These are phyloP conservation scores for Microcera coccophila DNA, from an alignment of 2,329 filamentous ascomycete species.

Conservation along the genomic window DNA sequence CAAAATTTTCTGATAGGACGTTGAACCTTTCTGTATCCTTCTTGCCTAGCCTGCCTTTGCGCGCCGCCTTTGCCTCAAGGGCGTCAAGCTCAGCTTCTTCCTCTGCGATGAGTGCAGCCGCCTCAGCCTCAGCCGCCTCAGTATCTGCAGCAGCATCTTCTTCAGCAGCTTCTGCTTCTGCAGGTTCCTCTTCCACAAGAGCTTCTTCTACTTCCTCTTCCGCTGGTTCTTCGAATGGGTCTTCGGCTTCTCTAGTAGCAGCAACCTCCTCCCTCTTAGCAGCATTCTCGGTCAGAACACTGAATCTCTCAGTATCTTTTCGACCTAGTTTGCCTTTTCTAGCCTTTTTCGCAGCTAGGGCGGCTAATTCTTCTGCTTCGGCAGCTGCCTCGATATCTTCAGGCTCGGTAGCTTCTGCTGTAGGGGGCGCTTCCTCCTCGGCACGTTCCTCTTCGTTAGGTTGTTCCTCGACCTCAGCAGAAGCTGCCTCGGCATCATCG, in stretches of 20 bases:
- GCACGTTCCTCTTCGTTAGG: background rate
- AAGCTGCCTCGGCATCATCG: constrained; percentile 27
- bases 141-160: constrained; percentile 10
- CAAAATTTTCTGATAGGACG: constrained; percentile 32
- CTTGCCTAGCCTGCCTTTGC: constrained; percentile 44
- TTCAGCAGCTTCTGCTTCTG: constrained; percentile 13
- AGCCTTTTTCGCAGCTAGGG: constrained; percentile 40
- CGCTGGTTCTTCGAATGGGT: constrained; percentile 4
- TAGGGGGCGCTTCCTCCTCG: constrained; percentile 6
- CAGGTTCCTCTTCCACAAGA: background rate
- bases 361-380: constrained; percentile 9
- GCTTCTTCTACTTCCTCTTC: background rate
- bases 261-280: constrained; percentile 39
- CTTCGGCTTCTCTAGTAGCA: constrained; percentile 18
- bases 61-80: constrained; percentile 43
- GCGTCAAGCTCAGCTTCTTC: constrained; percentile 28
- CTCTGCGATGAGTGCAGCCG: constrained; percentile 8
- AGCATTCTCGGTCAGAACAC: constrained; percentile 33
- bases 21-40: constrained; percentile 45
- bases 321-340: constrained; percentile 46
- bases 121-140: constrained; percentile 14
- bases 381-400: constrained; percentile 12
- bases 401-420: constrained; percentile 2
- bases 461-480: constrained; percentile 23
- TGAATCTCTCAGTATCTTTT: constrained; percentile 44